phyloP scores from a whole-genome alignment of 768 basidiomycete species.

The Lactifluus subvellereus region DNA sequence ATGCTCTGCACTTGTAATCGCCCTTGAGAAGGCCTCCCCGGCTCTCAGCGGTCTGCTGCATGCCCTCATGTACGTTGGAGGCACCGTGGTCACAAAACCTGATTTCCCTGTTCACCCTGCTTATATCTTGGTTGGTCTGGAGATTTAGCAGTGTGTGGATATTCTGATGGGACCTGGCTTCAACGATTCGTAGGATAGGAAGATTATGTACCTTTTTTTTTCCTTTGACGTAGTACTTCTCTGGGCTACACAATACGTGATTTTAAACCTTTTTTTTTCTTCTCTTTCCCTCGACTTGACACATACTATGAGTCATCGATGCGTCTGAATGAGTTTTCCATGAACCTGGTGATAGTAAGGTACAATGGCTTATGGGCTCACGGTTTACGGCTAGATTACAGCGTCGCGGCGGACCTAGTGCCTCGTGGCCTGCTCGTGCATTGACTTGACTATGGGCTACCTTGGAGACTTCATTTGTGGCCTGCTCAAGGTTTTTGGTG shows the following conservation, averaged over 20 bases:
- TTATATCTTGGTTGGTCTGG: slow-evolving; percentile 81
- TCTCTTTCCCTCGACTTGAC: not conserved
- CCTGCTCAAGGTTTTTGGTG: slow-evolving; percentile 11
- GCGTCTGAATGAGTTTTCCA: not conserved
- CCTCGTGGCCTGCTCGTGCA: not conserved
- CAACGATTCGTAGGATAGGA: not conserved
- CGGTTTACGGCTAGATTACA: not conserved
- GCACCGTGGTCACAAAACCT: slow-evolving; percentile 75
- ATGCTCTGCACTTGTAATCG: slow-evolving; percentile 75
- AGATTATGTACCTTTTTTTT: not conserved
- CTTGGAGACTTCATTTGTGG: slow-evolving; percentile 5
- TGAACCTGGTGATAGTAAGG: not conserved
- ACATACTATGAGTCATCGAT: not conserved
- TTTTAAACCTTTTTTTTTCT: not conserved
- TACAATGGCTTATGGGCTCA: not conserved
- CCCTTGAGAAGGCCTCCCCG: slow-evolving; percentile 65
- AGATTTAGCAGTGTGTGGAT: slow-evolving; percentile 39
- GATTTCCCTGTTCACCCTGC: slow-evolving; percentile 69
- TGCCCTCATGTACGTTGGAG: slow-evolving; percentile 90
- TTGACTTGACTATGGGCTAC: slow-evolving; percentile 1
- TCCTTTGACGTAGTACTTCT: not conserved
- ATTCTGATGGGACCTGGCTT: not conserved
- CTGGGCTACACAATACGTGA: not conserved
- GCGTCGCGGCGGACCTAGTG: not conserved
- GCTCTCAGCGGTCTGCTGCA: slow-evolving; percentile 72